phyloP scores from a whole-genome alignment of 306 rosid species.

The Abrus pulchellus region DNA sequence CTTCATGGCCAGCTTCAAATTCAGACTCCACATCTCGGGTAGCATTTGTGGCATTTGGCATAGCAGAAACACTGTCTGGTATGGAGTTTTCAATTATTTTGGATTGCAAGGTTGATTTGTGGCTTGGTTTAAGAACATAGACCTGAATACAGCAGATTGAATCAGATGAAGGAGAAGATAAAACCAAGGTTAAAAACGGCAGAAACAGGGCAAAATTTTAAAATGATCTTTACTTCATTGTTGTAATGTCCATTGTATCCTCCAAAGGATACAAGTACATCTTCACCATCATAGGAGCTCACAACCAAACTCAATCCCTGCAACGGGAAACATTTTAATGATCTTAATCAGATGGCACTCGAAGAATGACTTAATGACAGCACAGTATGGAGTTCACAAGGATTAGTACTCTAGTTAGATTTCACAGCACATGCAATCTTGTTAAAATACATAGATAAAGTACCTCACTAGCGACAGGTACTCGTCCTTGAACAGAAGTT shows the following conservation, averaged over 20 bases:
- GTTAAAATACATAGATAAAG: conserved; percentile 32
- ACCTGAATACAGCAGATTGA: conserved; percentile 62
- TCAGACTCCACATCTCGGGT: conserved; percentile 81
- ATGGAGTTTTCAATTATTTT: conserved; percentile 67
- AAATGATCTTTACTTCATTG: conserved; percentile 73
- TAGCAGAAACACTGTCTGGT: conserved; percentile 77
- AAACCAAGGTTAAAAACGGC: conserved; percentile 33
- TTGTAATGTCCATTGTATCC: conserved; percentile 95
- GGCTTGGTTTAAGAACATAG: conserved; percentile 92
- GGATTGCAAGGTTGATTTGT: conserved; percentile 85
- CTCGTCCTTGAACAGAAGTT: conserved; percentile 89
- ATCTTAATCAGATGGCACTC: conserved; percentile 30
- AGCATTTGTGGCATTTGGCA: conserved; percentile 72
- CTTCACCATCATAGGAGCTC: conserved; percentile 79
- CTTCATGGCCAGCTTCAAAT: conserved; percentile 73
- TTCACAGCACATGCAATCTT: conserved; percentile 30
- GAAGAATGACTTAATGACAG: conserved; percentile 22
- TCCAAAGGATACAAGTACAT: conserved; percentile 83
- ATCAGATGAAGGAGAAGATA: conserved; percentile 43
- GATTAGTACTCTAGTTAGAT: conserved; percentile 14
- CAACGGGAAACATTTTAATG: conserved; percentile 47
- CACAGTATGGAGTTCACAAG: conserved; percentile 8
- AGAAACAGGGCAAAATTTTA: conserved; percentile 15
- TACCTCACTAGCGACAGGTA: conserved; percentile 97
- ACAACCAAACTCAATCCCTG: conserved; percentile 95